A percentile compares a stretch with the other conserved stretches of the same genome.
Evolutionary conservation across 2,329 filamentous ascomycete species (phyloP).

Genomic region (Eurotiales sp.): DNA sequence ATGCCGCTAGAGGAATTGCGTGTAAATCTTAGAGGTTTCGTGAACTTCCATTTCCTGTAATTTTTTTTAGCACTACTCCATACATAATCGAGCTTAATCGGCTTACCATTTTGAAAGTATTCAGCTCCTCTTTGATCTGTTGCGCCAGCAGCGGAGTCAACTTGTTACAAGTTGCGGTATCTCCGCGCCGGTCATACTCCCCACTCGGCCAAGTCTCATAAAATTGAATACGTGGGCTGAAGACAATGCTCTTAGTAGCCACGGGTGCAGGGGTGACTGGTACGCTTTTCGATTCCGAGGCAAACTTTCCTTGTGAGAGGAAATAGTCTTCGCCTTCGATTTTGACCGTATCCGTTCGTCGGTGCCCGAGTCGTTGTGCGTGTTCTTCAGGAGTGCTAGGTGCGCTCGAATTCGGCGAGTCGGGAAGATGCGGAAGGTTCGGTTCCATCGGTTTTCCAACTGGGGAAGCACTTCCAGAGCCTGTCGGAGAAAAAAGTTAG

Average conservation of each 20-base stretch:
- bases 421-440: slow-evolving; percentile 52
- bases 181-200: slow-evolving; percentile 93
- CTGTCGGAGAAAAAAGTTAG: slow-evolving; percentile 39
- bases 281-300: slow-evolving; percentile 69
- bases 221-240: slow-evolving; percentile 91
- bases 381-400: slow-evolving; percentile 85
- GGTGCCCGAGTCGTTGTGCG: slow-evolving; percentile 54
- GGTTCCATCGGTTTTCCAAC: slow-evolving; percentile 59
- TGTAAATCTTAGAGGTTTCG: slow-evolving; percentile 98
- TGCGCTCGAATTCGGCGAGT: slow-evolving; percentile 79
- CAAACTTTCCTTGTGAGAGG: slow-evolving; percentile 68
- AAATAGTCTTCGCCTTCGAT: slow-evolving; percentile 89
- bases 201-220: slow-evolving; percentile 94
- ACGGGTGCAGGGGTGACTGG: slow-evolving; percentile 35
- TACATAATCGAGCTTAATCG: not conserved
- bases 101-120: slow-evolving; percentile 97
- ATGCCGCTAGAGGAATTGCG: slow-evolving; percentile 81
- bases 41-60: slow-evolving; percentile 99
- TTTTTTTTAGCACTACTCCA: slow-evolving; percentile 38
- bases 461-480: slow-evolving; percentile 66
- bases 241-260: slow-evolving; percentile 57
- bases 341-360: slow-evolving; percentile 65
- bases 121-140: slow-evolving; percentile 99
- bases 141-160: slow-evolving; percentile 95
- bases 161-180: slow-evolving; percentile 96